Conservation (phyloP, 2,329 filamentous ascomycete species). For the Sclerotinia minor region DNA sequence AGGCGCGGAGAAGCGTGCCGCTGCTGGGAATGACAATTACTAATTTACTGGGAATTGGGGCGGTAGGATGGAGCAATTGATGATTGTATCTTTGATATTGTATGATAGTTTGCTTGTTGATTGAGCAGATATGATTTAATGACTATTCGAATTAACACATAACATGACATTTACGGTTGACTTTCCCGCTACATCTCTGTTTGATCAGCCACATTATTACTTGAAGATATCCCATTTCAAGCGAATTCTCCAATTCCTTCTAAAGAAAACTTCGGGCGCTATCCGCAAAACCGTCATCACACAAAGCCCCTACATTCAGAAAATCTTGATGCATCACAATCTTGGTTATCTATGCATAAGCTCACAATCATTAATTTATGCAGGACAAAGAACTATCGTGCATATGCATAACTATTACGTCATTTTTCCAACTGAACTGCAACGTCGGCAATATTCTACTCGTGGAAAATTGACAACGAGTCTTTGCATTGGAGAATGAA, state of each 20-base stretch:
- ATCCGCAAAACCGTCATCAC: neutral
- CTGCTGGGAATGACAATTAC: conserved; percentile 35
- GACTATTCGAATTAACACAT: neutral
- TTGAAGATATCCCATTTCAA: neutral
- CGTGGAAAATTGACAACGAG: neutral
- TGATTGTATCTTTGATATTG: neutral
- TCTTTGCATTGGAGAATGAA: neutral
- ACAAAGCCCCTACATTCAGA: neutral
- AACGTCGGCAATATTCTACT: neutral
- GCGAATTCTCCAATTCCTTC: too few relatives aligned
- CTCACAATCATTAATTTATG: neutral
- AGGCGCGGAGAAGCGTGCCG: conserved; percentile 53
- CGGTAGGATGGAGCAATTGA: neutral
- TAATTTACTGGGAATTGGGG: neutral
- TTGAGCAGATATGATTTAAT: conserved; percentile 12
- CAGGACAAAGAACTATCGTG: neutral
- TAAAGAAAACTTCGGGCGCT: neutral
- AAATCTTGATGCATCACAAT: neutral
- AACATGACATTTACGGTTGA: neutral
- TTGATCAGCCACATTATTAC: neutral
- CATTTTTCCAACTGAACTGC: neutral
- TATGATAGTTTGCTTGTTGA: neutral
- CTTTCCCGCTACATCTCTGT: neutral
- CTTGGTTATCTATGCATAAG: conserved; percentile 1
- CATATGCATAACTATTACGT: conserved; percentile 1